phyloP scores from a whole-genome alignment of 1,284 basidiomycete species.

The Trichosporon inkin region DNA sequence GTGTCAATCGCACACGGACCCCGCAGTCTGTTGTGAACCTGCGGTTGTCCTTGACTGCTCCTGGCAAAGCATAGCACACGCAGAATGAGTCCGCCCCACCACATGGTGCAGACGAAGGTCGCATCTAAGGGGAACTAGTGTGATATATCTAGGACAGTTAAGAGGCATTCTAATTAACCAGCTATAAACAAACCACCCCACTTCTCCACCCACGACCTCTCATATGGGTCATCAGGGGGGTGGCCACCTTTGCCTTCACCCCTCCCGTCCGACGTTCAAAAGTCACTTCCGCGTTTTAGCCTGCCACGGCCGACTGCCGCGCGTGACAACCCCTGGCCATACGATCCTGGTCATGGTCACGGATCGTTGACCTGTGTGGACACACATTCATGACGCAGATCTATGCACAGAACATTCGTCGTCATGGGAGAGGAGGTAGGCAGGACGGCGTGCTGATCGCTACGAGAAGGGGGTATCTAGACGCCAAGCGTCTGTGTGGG shows the following conservation, averaged over 20 bases:
- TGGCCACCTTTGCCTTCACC: background rate
- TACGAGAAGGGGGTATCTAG: background rate
- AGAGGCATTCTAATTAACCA: background rate
- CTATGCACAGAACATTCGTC: slow-evolving; percentile 6
- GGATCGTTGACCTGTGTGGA: background rate
- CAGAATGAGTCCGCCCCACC: background rate
- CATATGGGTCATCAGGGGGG: background rate
- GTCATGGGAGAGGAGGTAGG: background rate
- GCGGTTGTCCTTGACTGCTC: too few relatives aligned
- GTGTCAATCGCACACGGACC: too few relatives aligned
- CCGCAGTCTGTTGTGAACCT: background rate
- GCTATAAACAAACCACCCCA: background rate
- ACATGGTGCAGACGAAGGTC: background rate
- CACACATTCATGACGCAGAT: slow-evolving; percentile 8
- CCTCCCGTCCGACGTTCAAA: background rate
- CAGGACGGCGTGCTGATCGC: background rate
- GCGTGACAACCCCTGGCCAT: background rate
- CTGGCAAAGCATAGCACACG: too few relatives aligned
- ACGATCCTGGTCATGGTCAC: background rate
- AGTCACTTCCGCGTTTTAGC: slow-evolving; percentile 4
- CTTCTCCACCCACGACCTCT: background rate
- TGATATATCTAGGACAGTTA: background rate
- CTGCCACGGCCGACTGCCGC: background rate
- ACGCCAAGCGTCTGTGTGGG: background rate
- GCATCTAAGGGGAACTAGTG: background rate